Evolutionary conservation across 441 rosid species (phyloP), one percentile per base, ranked within the genome.

Genomic region (Mallotus japonicus): DNA sequence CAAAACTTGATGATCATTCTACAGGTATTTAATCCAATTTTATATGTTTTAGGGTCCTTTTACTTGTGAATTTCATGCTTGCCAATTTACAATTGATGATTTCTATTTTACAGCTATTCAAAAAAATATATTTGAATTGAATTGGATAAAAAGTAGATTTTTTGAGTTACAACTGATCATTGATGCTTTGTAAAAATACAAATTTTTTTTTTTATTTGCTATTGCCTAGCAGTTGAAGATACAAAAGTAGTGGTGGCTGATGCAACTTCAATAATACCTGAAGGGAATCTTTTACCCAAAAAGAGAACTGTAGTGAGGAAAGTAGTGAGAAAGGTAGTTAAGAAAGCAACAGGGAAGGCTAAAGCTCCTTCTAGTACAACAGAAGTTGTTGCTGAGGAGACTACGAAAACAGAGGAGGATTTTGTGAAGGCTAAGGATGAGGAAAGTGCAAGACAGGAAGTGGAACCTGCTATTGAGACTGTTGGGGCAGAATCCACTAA

Each of bases 311-410:
- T 63, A 11, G 83, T 73, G 59, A 85, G 50, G 79, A 77, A 66
- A 58, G 73, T 77, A 40, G 77, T 80, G 2, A 77, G 66, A 62
- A 77, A 68, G 62, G 74, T 58, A 9, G 80, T 72, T 42, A 87
- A 77, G 82, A 84, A 76, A 80, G 71, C 64, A 54, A 53, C 70
- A 0, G 86, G 72, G 37, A 82, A 75, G 69, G 37, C 69, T 20
- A 82, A 60, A 75, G 55, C 71, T 64, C 49, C 81, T 71, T 57
- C 77, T 70, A 65, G 73, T 4, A 74, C 77, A 11, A 74, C 79
- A 69, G 77, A 82, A 69, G 78, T 37, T 75, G 53, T 46, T 64
- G 15, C 74, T 53, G 62, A 1, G 16, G 76, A 70, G 73, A 62
- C 66, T 47, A 55, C 76, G 32, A 81, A 73, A 20, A 66, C 28